These are phyloP conservation scores for Protomyces lactucae-debilis DNA, from an alignment of 1,139 yeast genomes.

Conservation along the genomic window DNA sequence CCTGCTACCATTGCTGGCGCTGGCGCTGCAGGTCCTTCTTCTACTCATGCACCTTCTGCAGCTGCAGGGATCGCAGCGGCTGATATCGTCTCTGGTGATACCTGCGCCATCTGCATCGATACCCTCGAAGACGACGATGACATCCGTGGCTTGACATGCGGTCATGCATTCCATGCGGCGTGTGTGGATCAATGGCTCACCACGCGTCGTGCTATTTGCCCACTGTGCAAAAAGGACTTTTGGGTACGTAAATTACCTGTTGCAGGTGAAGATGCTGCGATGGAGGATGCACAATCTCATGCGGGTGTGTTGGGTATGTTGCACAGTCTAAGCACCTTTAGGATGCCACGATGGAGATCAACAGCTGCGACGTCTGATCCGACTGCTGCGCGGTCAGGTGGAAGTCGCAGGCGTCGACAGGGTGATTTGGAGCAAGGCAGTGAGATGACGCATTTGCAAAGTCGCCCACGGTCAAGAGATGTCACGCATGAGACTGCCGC, in stretches of 20 bases:
- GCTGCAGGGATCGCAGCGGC: background rate
- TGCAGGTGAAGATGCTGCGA: background rate
- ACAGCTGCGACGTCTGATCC: background rate
- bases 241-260: slow-evolving; percentile 35
- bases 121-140: slow-evolving; percentile 55
- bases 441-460: background rate
- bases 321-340: background rate
- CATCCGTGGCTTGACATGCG: slow-evolving; percentile 72
- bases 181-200: slow-evolving; percentile 84
- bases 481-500: background rate
- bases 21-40: background rate
- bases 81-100: slow-evolving; percentile 46
- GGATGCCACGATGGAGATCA: background rate
- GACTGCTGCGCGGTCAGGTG: background rate
- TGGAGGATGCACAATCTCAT: background rate
- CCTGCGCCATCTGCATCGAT: slow-evolving; percentile 77
- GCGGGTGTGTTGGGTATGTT: background rate
- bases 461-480: background rate
- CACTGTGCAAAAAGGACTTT: slow-evolving; percentile 62
- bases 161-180: slow-evolving; percentile 74
- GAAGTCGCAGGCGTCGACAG: background rate
- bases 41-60: background rate
- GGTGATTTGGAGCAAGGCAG: background rate
- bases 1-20: background rate
- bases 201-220: slow-evolving; percentile 73